These are phyloP conservation scores for Zea luxurians DNA, from an alignment of 176 grass and related monocot genomes.

Conservation along the genomic window DNA sequence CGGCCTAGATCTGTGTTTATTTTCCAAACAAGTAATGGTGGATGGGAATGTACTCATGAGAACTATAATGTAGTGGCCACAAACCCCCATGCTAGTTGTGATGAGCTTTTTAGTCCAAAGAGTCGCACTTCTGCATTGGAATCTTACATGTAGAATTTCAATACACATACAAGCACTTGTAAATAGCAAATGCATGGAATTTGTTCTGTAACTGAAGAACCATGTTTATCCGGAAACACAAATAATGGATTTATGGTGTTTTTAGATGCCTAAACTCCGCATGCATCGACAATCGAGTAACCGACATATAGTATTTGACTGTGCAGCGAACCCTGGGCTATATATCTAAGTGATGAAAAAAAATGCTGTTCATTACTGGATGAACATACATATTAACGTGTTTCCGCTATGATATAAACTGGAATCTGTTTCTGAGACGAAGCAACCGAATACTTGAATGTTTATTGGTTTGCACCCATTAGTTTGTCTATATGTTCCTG, in stretches of 20 bases:
- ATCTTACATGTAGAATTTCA: constrained; percentile 5
- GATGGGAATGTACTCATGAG: not conserved
- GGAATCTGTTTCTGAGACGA: not conserved
- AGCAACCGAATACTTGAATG: not conserved
- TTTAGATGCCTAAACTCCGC: not conserved
- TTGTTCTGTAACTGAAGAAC: not conserved
- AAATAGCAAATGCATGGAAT: not conserved
- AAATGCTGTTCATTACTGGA: not conserved
- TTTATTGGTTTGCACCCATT: not conserved
- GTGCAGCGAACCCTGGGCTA: not conserved
- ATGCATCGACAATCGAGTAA: not conserved
- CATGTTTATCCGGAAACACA: not conserved
- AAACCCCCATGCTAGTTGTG: not conserved
- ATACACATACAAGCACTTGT: not conserved
- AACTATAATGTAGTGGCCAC: not conserved
- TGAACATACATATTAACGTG: not conserved
- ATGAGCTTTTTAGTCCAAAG: not conserved
- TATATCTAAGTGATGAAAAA: not conserved
- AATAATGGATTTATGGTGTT: not conserved
- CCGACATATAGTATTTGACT: not conserved
- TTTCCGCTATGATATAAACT: not conserved
- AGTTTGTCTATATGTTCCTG: not conserved
- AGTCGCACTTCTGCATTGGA: not conserved
- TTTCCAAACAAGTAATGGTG: constrained; percentile 17
- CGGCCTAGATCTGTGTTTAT: not conserved